Base-by-base conservation (phyloP, 768 basidiomycete species). In the Boletus subcaerulescens region DNA sequence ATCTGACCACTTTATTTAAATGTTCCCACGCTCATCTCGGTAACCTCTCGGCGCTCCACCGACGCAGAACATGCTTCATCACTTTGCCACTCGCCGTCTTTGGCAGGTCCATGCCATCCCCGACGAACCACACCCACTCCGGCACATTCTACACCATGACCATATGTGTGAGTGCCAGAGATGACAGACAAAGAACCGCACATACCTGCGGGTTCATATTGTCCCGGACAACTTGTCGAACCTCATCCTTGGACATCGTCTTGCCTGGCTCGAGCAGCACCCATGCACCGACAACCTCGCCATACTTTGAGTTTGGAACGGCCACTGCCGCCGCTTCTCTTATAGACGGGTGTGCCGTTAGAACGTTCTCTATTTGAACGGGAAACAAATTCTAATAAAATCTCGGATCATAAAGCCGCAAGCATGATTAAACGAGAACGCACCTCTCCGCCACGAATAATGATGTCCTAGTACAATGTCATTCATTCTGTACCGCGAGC, bases 81-180 rank as follows among this genome's bases (percentile, higher is more conserved):
- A 93, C 84, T 68, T 93, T 93, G 39, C 91, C 91, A 59, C 90
- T 93, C 14, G 87, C 90, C 11, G 91, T 93, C 75, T 89, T 91
- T 1, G 91, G 91, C 9, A 92, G 66, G 3, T 69, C 70, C 1
- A 79, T 81, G 43, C 86, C 86, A 61, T 90, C 86, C 14, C 84
- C 86, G 1, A 89, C 58, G 57, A 91, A 91, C 87, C 90, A 93
- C 4, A 93, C 83, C 88, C 89, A 93, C 10, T 77, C 74, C 0
- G 91, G 91, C 1, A 85, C 81, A 67, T 89, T 90, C 89, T 92
- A 61, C 5, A 33, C 1, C 33, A 59, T 14, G 17, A 39, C 2
- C 55, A 31, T 20, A 45, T 59, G 8, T 29, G 6, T 36, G 35
- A 36, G 15, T 36, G 8, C 3, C 1, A 29, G 8, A 55, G 9